Base-by-base conservation (phyloP, 768 basidiomycete genomes). In the Termitomyces sp. region DNA sequence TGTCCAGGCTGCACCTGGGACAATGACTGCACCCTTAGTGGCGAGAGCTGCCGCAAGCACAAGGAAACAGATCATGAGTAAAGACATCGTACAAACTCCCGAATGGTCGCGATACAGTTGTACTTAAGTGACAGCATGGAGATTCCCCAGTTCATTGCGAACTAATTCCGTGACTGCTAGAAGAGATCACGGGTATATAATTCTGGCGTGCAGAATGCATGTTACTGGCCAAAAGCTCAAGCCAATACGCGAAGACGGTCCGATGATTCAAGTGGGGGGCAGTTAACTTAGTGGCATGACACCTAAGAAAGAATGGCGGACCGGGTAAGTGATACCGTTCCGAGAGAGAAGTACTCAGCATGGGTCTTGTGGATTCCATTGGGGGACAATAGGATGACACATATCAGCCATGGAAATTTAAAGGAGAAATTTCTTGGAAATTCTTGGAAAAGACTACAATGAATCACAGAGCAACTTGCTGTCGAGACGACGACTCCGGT, bases 1-100 rank as follows among this genome's bases (percentile, higher is more conserved):
- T 7, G 76, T 80, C 85, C 85, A 86, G 6, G 78, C 74, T 8
- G 85, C 84, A 13, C 85, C 85, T 10, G 84, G 79, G 10, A 86
- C 84, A 56, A 87, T 83, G 53, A 82, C 78, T 10, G 74, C 71
- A 34, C 76, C 72, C 16, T 58, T 64, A 6, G 66, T 67, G 26
- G 67, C 55, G 6, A 65, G 52, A 18, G 57, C 14, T n/a, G 53
- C 50, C 1, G 56, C 24, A 43, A 60, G 53, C 3, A 44, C 59
- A 39, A 63, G 42, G 8, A 57, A 48, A 44, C 34, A 56, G 18
- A 34, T 36, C 13, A 63, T 40, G 53, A 60, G 24, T n/a, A n/a
- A 42, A 40, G 39, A 20, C 55, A 66, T 58, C 24, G 46, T 22
- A 51, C 26, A 16, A 18, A 24, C 18, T 3, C 5, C 50, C 14